Evolutionary conservation across 1,284 basidiomycete species (phyloP), one percentile per base, ranked within the genome.

Genomic region (Fomitopsis schrenkii): DNA sequence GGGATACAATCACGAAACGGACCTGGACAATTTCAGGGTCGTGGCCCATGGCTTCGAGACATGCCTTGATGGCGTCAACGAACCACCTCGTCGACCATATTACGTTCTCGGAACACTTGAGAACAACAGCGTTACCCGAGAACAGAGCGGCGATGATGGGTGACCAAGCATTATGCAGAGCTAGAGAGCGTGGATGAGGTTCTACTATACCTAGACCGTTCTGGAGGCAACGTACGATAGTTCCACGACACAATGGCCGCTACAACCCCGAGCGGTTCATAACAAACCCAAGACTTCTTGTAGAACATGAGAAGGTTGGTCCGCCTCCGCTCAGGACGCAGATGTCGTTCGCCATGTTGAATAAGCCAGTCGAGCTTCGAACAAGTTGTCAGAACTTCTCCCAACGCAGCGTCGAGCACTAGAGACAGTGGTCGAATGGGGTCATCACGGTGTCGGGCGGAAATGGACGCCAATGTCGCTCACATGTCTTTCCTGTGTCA

Each of bases 401-500:
- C 95, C 53, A 97, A 81, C 1, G 92, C 88, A 52, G 94, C 94
- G 67, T 97, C 95, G 62, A 97, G 81, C 69, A 94, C 93, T 95
- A 66, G 6, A n/a, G 15, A n/a, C 38, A 14, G 14, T 40, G 3
- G 38, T 5, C 4, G 10, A 30, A 26, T 6, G 46, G 28, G 26
- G 46, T 50, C 28, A 50, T 12, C 22, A 22, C 48, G 19, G 17
- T 50, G 26, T 33, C 12, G 9, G 6, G 28, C 28, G 30, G 26
- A 26, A 48, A 46, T 36, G 59, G 26, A 46, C 35, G 40, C 7
- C 28, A 30, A 17, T 2, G 15, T 12, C 28, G 84, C 91, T 73
- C 69, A 95, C 95, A 80, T 38, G 97, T 98, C 80, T 98, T 99
- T 61, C 97, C 97, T 0, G 95, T 95, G 75, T 99, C 97, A 41